Conservation (phyloP, 495 filamentous ascomycete genomes). For the Aspergillus bridgeri region DNA sequence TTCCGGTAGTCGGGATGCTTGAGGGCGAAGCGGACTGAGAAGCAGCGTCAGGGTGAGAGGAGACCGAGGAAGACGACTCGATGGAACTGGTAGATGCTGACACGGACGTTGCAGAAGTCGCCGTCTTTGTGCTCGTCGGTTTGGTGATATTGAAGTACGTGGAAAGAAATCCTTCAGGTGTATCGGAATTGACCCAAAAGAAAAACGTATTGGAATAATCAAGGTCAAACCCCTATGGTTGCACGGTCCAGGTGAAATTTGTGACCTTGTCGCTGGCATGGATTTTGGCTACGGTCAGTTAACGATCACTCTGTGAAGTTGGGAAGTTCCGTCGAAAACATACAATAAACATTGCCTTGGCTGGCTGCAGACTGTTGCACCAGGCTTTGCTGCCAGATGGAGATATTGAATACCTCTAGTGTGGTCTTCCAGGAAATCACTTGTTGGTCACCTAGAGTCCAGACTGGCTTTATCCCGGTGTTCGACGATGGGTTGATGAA, state of each 20-base stretch:
- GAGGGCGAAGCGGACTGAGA: neutral
- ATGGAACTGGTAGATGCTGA: neutral
- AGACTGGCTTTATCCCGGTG: slow-evolving; percentile 11
- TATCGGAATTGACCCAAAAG: slow-evolving; percentile 23
- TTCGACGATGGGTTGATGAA: slow-evolving; percentile 9
- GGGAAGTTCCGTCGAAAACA: neutral
- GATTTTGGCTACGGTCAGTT: slow-evolving; percentile 8
- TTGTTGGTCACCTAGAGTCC: slow-evolving; percentile 8
- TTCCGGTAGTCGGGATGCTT: neutral
- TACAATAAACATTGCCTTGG: slow-evolving; percentile 11
- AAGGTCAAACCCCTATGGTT: slow-evolving; percentile 24
- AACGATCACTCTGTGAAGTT: neutral
- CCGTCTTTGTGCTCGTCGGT: neutral
- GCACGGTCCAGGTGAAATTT: slow-evolving; percentile 31
- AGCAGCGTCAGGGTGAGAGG: neutral
- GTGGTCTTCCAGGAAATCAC: slow-evolving; percentile 13
- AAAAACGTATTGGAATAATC: slow-evolving; percentile 26
- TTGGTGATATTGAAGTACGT: slow-evolving; percentile 31
- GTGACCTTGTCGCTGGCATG: slow-evolving; percentile 4
- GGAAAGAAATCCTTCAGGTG: slow-evolving; percentile 18
- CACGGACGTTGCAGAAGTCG: neutral
- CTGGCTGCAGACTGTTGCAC: slow-evolving; percentile 1
- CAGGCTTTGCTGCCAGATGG: slow-evolving; percentile 13
- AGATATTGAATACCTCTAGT: slow-evolving; percentile 8
- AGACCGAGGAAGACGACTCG: neutral